phyloP scores from a whole-genome alignment of 2,329 filamentous ascomycete genomes.

The Monilinia fructicola region DNA sequence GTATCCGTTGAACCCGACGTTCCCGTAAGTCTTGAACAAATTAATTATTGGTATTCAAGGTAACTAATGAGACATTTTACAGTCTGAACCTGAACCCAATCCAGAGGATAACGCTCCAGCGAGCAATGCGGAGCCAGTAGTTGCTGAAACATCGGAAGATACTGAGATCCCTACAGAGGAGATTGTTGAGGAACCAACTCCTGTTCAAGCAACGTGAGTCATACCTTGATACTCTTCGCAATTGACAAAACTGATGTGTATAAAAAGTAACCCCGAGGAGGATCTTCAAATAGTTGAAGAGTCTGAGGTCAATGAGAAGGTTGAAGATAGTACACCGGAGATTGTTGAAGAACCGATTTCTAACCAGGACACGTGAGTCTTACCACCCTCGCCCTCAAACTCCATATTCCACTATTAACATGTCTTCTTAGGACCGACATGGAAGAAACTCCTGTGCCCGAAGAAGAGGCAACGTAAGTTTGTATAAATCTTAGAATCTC shows the following conservation, averaged over 20 bases:
- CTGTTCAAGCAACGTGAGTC: background rate
- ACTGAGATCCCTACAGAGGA: too few species aligned
- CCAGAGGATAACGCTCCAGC: background rate
- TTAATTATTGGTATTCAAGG: background rate
- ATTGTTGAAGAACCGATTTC: background rate
- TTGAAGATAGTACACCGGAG: background rate
- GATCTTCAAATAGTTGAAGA: background rate
- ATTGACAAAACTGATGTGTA: background rate
- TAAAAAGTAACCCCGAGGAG: background rate
- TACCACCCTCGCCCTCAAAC: background rate
- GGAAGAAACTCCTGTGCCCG: background rate
- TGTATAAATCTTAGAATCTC: background rate
- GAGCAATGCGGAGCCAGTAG: background rate
- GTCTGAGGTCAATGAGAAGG: too few species aligned
- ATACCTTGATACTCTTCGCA: background rate
- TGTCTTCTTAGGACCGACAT: background rate
- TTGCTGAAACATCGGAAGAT: background rate
- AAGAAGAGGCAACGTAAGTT: slow-evolving; percentile 1
- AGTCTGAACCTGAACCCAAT: background rate
- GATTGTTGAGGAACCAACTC: background rate
- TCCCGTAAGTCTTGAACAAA: background rate
- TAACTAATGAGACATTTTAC: background rate
- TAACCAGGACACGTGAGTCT: background rate
- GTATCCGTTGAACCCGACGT: background rate
- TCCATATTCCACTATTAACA: background rate